phyloP scores from a whole-genome alignment of 768 basidiomycete genomes.

The Megacollybia marginata region DNA sequence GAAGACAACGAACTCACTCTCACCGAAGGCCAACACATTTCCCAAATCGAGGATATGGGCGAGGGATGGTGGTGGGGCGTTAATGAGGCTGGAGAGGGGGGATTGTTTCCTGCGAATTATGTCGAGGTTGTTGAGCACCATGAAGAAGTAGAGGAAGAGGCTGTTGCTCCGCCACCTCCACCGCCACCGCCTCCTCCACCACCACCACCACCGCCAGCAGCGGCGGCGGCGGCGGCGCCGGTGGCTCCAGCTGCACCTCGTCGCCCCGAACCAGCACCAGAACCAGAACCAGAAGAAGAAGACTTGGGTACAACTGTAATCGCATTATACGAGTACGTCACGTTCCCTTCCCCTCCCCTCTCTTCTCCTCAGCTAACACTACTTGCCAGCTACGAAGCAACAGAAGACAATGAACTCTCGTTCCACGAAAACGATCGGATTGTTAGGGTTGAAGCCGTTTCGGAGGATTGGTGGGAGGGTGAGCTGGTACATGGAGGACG shows the following conservation, averaged over 20 bases:
- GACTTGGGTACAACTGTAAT: conserved; percentile 57
- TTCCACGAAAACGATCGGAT: conserved; percentile 83
- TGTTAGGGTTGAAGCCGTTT: conserved; percentile 68
- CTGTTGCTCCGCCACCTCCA: conserved; percentile 42
- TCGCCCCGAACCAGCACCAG: conserved; percentile 38
- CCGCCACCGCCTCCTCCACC: conserved; percentile 26
- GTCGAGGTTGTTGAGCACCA: conserved; percentile 61
- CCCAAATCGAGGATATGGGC: conserved; percentile 76
- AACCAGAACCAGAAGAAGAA: conserved; percentile 33
- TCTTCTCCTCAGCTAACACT: background rate
- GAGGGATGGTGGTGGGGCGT: conserved; percentile 92
- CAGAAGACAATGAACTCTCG: conserved; percentile 85
- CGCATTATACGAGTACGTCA: conserved; percentile 64
- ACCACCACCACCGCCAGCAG: background rate
- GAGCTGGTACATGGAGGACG: conserved; percentile 33
- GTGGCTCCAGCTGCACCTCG: conserved; percentile 23
- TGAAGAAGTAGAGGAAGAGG: background rate
- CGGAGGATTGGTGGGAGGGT: conserved; percentile 90
- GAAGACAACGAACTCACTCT: conserved; percentile 86
- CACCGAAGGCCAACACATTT: conserved; percentile 73
- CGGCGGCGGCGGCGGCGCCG: background rate
- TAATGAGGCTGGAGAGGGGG: conserved; percentile 62
- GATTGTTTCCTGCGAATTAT: conserved; percentile 90
- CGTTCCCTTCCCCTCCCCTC: background rate
- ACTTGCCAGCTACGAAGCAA: conserved; percentile 68